A percentile compares a stretch with the other conserved stretches of the same genome.
phyloP scores from a whole-genome alignment of 305 asterid genomes.

The Fraxinus latifolia region DNA sequence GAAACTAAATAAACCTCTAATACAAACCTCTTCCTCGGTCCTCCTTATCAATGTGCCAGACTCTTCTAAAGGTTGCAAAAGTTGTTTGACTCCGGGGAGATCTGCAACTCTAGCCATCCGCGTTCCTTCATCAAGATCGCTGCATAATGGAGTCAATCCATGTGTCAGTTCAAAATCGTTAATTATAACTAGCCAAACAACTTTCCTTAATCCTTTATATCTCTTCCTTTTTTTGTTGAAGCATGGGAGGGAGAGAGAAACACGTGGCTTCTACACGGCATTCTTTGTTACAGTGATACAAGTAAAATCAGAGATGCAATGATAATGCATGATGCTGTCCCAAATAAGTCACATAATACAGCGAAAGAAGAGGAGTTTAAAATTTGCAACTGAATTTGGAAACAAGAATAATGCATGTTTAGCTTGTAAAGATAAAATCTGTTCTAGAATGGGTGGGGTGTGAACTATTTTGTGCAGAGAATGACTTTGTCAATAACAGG shows the following conservation, averaged over 20 bases:
- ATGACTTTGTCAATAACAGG: background rate
- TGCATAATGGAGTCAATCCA: slow-evolving; percentile 33
- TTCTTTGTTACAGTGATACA: background rate
- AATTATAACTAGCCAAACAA: background rate
- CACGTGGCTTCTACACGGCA: background rate
- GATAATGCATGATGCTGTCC: background rate
- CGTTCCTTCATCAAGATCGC: slow-evolving; percentile 95
- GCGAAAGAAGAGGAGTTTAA: background rate
- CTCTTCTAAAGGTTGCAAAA: slow-evolving; percentile 77
- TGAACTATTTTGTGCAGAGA: background rate
- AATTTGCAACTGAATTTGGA: background rate
- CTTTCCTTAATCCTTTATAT: background rate
- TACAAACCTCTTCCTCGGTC: slow-evolving; percentile 79
- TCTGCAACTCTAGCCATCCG: slow-evolving; percentile 72
- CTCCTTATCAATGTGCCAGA: slow-evolving; percentile 79
- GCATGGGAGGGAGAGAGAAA: background rate
- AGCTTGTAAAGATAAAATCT: background rate
- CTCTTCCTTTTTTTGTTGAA: background rate
- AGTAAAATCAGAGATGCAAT: background rate
- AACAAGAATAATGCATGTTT: background rate
- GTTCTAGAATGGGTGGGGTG: background rate
- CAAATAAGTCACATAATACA: background rate
- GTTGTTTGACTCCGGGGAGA: slow-evolving; percentile 61
- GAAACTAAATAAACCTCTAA: too few species aligned
- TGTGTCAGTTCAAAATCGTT: background rate